Evolutionary conservation across 176 grass and related monocot species (phyloP).

Genomic region (Pontederia crassipes): DNA sequence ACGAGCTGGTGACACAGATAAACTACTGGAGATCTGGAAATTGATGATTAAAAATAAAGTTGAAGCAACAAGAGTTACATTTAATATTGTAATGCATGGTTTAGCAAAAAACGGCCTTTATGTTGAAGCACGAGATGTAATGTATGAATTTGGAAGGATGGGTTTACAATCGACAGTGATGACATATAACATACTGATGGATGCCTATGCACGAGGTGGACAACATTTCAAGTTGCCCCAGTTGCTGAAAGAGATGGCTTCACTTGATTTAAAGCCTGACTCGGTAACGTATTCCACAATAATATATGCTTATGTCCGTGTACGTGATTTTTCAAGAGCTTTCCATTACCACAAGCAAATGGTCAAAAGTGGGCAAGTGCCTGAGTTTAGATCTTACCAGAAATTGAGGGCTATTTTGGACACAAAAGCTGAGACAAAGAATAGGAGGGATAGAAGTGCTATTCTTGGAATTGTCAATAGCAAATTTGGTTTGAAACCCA

Average conservation of each 20-base stretch:
- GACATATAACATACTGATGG: slow-evolving; percentile 95
- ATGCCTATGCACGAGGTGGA: slow-evolving; percentile 82
- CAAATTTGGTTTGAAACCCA: slow-evolving; percentile 45
- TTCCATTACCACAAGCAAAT: slow-evolving; percentile 93
- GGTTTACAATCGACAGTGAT: slow-evolving; percentile 61
- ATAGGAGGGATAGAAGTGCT: slow-evolving; percentile 55
- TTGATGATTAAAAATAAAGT: slow-evolving; percentile 61
- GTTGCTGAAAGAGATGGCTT: slow-evolving; percentile 70
- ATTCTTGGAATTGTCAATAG: slow-evolving; percentile 56
- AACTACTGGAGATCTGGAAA: slow-evolving; percentile 72
- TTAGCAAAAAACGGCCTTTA: slow-evolving; percentile 86
- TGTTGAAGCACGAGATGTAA: slow-evolving; percentile 61
- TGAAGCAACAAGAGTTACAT: slow-evolving; percentile 42
- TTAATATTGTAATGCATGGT: slow-evolving; percentile 77
- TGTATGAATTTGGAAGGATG: slow-evolving; percentile 61
- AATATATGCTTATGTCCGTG: slow-evolving; percentile 69
- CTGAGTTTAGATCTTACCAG: slow-evolving; percentile 55
- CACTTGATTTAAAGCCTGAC: slow-evolving; percentile 61
- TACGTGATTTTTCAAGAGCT: slow-evolving; percentile 61
- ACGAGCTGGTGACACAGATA: slow-evolving; percentile 50
- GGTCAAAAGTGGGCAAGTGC: slow-evolving; percentile 59
- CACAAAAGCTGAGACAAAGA: slow-evolving; percentile 59
- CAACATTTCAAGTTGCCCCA: slow-evolving; percentile 83
- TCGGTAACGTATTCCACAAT: slow-evolving; percentile 78
- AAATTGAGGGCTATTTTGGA: slow-evolving; percentile 68